These are phyloP conservation scores for Starmerella etchellsii DNA, from an alignment of 805 yeast genomes.

Conservation along the genomic window DNA sequence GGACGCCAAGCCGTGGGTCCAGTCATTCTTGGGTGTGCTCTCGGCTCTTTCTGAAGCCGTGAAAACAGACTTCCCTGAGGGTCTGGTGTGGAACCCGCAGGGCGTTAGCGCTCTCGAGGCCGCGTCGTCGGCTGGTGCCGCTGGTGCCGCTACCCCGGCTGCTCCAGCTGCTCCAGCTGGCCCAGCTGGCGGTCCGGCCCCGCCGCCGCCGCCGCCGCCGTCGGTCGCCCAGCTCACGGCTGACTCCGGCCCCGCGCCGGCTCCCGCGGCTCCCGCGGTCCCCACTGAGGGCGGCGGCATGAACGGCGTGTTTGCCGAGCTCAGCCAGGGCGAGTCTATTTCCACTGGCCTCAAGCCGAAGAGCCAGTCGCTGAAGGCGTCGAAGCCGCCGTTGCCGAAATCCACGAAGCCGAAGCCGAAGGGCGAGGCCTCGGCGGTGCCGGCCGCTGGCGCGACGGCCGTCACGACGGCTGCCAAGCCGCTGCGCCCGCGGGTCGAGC, in stretches of 20 bases:
- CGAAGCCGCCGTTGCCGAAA: conserved; percentile 45
- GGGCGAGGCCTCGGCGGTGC: conserved; percentile 13
- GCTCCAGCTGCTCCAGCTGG: conserved; percentile 31
- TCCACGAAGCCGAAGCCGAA: conserved; percentile 39
- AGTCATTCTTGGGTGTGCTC: conserved; percentile 46
- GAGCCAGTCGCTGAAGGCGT: conserved; percentile 86
- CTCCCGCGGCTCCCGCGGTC: conserved; percentile 19
- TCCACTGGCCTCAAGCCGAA: conserved; percentile 83
- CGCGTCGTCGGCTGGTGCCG: conserved; percentile 18
- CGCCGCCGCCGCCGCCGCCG: conserved; percentile 88
- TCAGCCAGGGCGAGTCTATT: conserved; percentile 72
- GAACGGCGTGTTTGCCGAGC: conserved; percentile 81
- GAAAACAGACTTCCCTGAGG: conserved; percentile 67
- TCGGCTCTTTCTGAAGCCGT: conserved; percentile 61
- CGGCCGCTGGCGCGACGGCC: conserved; percentile 9
- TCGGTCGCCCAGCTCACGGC: conserved; percentile 52
- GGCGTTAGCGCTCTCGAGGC: conserved; percentile 24
- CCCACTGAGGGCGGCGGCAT: conserved; percentile 38
- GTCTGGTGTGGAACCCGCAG: conserved; percentile 65
- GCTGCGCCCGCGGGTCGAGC: conserved; percentile 49
- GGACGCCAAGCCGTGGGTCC: conserved; percentile 79
- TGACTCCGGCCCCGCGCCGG: conserved; percentile 14
- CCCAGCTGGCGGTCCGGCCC: conserved; percentile 29
- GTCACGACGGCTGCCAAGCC: conserved; percentile 31
- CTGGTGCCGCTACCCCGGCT: conserved; percentile 3